Conservation (phyloP, 306 rosid genomes). For the Luffa aegyptiaca region DNA sequence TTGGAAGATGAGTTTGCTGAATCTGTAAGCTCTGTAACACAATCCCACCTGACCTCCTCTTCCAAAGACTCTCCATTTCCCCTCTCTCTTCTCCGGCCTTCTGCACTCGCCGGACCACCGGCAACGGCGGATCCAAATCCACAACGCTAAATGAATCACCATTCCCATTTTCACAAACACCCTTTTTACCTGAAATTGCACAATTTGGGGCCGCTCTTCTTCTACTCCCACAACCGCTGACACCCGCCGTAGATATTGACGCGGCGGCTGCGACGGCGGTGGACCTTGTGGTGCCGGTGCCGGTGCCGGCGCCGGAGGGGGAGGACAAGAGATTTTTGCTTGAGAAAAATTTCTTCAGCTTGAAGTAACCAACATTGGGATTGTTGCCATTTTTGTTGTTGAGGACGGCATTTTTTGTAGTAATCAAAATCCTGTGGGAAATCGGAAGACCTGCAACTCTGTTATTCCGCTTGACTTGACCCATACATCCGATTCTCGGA, state of each 20-base stretch:
- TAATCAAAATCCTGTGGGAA: conserved; percentile 3
- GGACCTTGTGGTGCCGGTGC: neutral
- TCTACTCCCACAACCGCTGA: conserved; percentile 18
- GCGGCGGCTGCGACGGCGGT: conserved; percentile 6
- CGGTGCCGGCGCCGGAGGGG: neutral
- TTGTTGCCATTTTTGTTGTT: conserved; percentile 8
- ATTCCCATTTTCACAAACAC: conserved; percentile 13
- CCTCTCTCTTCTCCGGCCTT: conserved; percentile 18
- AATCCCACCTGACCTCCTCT: conserved; percentile 43
- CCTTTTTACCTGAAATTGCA: conserved; percentile 3
- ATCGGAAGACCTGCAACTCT: conserved; percentile 49
- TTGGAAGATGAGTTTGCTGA: conserved; percentile 39
- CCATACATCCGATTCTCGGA: conserved; percentile 89
- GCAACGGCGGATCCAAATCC: conserved; percentile 68
- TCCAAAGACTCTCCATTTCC: conserved; percentile 42
- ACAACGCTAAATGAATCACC: conserved; percentile 23
- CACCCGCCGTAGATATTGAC: conserved; percentile 7
- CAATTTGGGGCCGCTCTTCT: conserved; percentile 5
- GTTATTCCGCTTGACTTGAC: conserved; percentile 86
- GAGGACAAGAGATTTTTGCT: conserved; percentile 24
- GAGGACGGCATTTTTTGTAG: conserved; percentile 10
- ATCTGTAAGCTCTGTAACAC: conserved; percentile 37
- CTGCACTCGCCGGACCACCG: conserved; percentile 34
- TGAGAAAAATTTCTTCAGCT: conserved; percentile 68
- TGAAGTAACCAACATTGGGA: conserved; percentile 41